Base-by-base conservation (phyloP, 257 asterid genomes). In the Solanum paucissectum region DNA sequence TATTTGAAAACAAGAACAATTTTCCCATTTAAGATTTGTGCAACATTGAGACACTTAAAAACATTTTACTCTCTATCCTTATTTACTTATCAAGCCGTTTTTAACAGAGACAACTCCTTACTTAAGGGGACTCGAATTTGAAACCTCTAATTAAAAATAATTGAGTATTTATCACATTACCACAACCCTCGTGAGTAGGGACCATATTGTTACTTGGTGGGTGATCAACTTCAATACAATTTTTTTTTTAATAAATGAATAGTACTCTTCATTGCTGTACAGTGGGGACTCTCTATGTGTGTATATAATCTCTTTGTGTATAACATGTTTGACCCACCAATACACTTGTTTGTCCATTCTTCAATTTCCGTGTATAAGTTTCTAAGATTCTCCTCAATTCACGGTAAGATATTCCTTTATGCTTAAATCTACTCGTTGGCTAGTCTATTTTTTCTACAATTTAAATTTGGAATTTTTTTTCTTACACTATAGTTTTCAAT, bases 401-500 rank as follows among this genome's bases (percentile, higher is more conserved):
- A 71, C 64, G 82, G 32, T 16, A 14, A 27, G 13, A 85, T 20
- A 66, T 66, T 66, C 87, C 60, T 85, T 25, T 27, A 16, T 85
- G 23, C 32, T 40, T 3, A 10, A 10, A 82, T 20, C 69, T 16
- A 32, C 29, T 10, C 21, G 69, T 82, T 18, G 29, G 21, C 60
- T 46, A 27, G 82, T 66, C 86, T 75, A 76, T 58, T 84, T 66
- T 49, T 12, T 8, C 38, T 37, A 49, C 58, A 88, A 66, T 60
- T 55, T 79, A 14, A 13, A 81, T 71, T 86, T 71, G 84, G 38
- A 49, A 49, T 79, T 87, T 33, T 29, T 82, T 72, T 32, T 29
- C 42, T 72, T 68, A n/a, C 21, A 7, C 0, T 40, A 46, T 86
- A 42, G 72, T 85, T 90, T 86, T 89, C 88, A 87, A 62, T n/a